Evolutionary conservation across 2,329 filamentous ascomycete species (phyloP).

Genomic region (Fusarium torreyae): DNA sequence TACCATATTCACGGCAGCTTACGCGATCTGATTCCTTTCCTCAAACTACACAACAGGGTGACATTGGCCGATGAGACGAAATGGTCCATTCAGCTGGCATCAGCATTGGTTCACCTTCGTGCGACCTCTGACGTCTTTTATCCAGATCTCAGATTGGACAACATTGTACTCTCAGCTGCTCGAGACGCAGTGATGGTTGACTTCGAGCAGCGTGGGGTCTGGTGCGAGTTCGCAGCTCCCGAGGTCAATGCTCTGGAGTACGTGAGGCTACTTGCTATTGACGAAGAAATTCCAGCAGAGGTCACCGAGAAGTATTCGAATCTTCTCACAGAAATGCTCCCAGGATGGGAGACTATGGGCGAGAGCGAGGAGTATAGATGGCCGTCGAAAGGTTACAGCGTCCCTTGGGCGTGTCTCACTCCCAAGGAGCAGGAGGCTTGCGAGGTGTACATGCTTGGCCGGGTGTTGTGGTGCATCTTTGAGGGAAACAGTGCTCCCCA

Average conservation of each 20-base stretch:
- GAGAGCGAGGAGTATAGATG: slow-evolving; percentile 63
- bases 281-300: slow-evolving; percentile 61
- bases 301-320: slow-evolving; percentile 59
- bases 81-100: slow-evolving; percentile 69
- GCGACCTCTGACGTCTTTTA: slow-evolving; percentile 65
- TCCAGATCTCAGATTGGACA: slow-evolving; percentile 72
- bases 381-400: slow-evolving; percentile 67
- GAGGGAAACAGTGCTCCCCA: slow-evolving; percentile 73
- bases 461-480: slow-evolving; percentile 74
- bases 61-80: slow-evolving; percentile 62
- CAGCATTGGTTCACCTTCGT: slow-evolving; percentile 66
- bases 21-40: slow-evolving; percentile 68
- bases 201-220: slow-evolving; percentile 74
- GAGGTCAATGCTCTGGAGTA: slow-evolving; percentile 74
- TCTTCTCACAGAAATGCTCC: slow-evolving; percentile 62
- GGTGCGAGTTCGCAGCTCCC: slow-evolving; percentile 73
- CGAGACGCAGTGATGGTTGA: slow-evolving; percentile 70
- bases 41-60: slow-evolving; percentile 63
- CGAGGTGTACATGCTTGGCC: slow-evolving; percentile 74
- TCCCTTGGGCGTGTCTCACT: slow-evolving; percentile 69
- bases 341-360: slow-evolving; percentile 60
- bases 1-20: slow-evolving; percentile 69
- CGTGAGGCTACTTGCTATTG: slow-evolving; percentile 66
- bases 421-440: slow-evolving; percentile 68
- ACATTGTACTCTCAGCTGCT: slow-evolving; percentile 66